Base-by-base conservation (phyloP, 352 stramenopile species). In the Aphanomyces stellatus region DNA sequence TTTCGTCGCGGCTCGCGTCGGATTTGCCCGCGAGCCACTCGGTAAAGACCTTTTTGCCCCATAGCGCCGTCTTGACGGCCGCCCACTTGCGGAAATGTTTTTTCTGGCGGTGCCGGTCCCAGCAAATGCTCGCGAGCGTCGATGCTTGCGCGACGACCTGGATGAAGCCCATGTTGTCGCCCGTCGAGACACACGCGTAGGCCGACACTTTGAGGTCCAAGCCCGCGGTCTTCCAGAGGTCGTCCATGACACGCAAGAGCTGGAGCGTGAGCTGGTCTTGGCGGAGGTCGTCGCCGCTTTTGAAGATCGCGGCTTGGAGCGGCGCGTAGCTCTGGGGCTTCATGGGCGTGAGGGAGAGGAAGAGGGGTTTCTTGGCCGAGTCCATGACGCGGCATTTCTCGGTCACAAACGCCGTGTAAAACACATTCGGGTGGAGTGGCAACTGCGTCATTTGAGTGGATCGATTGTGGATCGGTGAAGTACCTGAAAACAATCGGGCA, bases 251-350 rank as follows among this genome's bases (percentile, higher is more conserved):
- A 17, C 87, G 79, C 5, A 98, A 59, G 34, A 98, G 76, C 68
- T 97, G 89, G 42, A 97, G 76, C 56, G 96, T 93, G 5, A 98
- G 79, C 73, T 98, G 88, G 61, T 98, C 93, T 68, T 98, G 93
- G 5, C 93, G 88, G 37, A 98, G 69, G 68, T 98, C 93, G 55
- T 98, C 93, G 0, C 93, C 93, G 0, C 81, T 81, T 70, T 98
- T 98, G 75, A 97, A 96, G 57, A 98, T 95, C 33, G 96, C 77
- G 22, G 22, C 24, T 11, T 43, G 11, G 22, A 49, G 24, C 19
- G 33, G 17, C 30, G 25, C 17, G 61, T 79, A 86, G 1, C 78
- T 79, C 8, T 77, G 74, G 41, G 88, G 71, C 51, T 91, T 91
- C 8, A 79, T 74, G 27, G 80, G 89, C 60, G 89, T 73, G 11